Base-by-base conservation (phyloP, 176 grass and related monocot genomes). In the Oryza brachyantha region DNA sequence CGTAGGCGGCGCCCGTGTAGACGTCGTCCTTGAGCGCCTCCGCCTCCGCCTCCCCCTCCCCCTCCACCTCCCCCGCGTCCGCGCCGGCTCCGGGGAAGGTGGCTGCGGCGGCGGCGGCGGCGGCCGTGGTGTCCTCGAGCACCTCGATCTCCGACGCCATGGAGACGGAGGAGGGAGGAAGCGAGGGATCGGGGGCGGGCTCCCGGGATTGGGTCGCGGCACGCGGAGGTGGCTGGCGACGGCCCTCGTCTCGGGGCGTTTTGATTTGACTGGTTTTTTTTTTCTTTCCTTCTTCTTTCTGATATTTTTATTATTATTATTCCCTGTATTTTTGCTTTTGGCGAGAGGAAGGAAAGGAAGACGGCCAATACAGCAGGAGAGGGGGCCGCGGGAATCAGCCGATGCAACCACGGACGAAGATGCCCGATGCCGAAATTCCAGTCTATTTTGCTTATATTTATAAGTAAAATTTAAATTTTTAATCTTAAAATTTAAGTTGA, bases 1-100 rank as follows among this genome's bases (percentile, higher is more conserved):
- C 91, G 73, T 97, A 97, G 0, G 91, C 91, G 19, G 94, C 91
- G 65, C 86, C 94, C 38, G 91, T 91, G 86, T 90, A 97, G 29
- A 97, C 84, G 57, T 97, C 94, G 73, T 93, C 92, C 84, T 93
- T 97, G 72, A 97, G 79, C 65, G 88, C 62, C 45, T 89, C 86
- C 41, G 87, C 83, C 79, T 69, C 81, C 69, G 24, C 69, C 77
- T 60, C 77, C 27, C 17, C 76, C 55, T 28, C 43, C 29, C 32
- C 81, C 29, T 46, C 77, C n/a, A n/a, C n/a, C n/a, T n/a, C n/a
- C 66, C 67, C 86, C 29, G 25, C 83, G 61, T 28, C 36, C 38
- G 16, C 60, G 29, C 26, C 84, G 24, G 42, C 29, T 19, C n/a
- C 48, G 29, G 39, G 8, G 46, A 42, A 10, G 27, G 27, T 24